Evolutionary conservation across 129 eudicot genomes (phyloP), one percentile per base, ranked within the genome.

Genomic region (Cynara cardunculus): DNA sequence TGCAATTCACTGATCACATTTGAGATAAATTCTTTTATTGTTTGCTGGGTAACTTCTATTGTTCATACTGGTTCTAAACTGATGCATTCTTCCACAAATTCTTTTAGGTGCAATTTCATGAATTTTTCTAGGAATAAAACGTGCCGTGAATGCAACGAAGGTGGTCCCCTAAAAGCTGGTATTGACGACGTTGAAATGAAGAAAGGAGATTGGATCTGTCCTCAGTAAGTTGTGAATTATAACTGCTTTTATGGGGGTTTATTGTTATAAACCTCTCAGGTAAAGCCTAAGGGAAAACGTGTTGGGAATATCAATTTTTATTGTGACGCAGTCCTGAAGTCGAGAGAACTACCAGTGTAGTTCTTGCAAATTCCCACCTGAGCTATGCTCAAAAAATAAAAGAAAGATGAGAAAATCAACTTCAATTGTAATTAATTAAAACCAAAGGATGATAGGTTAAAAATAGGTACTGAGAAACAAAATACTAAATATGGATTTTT

Each of bases 141-240:
- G 71, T 94, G 98, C 72, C 88, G 83, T 75, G 85, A 85, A 82
- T 94, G 98, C 87, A 71, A 87, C 25, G 85, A 78, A 53, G 88
- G 86, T 22, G 88, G 89, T 71, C 91, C 91, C 7, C 74, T 73
- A 73, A 79, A 77, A 82, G 73, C 79, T 64, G 59, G 80, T 9
- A 37, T 0, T 53, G 87, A 78, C 11, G 76, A 81, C 8, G 72
- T 79, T 75, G 94, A 88, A 88, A 90, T 78, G 94, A 92, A 95
- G 85, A 89, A 84, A 77, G 99, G 97, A 73, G 99, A 95, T 70
- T 95, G 99, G 99, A 85, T 86, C 68, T 95, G 99, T 84, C 89
- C 94, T 32, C 80, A 83, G 99, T 95, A 89, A 86, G 94, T 89
- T 86, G 5, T 34, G 5, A 34, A 34, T 9, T 39, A 6, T 22